Evolutionary conservation across 2,329 filamentous ascomycete genomes (phyloP).

Genomic region (Clarireedia paspali): DNA sequence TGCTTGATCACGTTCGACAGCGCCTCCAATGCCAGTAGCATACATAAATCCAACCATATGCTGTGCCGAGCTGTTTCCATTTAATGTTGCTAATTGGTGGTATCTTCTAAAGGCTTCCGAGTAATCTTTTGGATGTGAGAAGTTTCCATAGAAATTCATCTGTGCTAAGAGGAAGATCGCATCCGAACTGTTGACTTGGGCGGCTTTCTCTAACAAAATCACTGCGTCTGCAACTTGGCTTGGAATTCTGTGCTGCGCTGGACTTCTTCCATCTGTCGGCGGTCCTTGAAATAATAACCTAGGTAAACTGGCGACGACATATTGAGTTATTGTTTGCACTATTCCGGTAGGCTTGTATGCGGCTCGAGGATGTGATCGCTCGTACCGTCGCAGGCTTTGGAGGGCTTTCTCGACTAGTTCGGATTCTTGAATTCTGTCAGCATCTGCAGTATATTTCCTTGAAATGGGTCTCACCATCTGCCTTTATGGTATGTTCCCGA

Average conservation of each 20-base stretch:
- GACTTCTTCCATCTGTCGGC: constrained; percentile 21
- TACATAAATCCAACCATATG: constrained; percentile 96
- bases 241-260: constrained; percentile 34
- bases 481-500: constrained; percentile 17
- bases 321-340: constrained; percentile 49
- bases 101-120: constrained; percentile 74
- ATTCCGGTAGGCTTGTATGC: constrained; percentile 47
- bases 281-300: constrained; percentile 59
- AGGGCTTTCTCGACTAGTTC: constrained; percentile 32
- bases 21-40: constrained; percentile 79
- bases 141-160: constrained; percentile 96
- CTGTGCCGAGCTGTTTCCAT: constrained; percentile 87
- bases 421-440: constrained; percentile 23
- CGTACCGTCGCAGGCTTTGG: constrained; percentile 26
- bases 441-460: not conserved
- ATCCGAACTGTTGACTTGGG: constrained; percentile 56
- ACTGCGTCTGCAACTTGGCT: constrained; percentile 49
- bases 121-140: constrained; percentile 77
- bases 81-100: constrained; percentile 62
- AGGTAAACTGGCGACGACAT: constrained; percentile 53
- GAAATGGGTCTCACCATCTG: constrained; percentile 19
- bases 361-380: constrained; percentile 22
- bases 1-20: constrained; percentile 78
- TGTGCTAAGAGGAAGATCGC: constrained; percentile 85
- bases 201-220: constrained; percentile 49